Evolutionary conservation across 2,329 filamentous ascomycete genomes (phyloP), one percentile per base, ranked within the genome.

Genomic region (Chrysosporium keratinophilum): DNA sequence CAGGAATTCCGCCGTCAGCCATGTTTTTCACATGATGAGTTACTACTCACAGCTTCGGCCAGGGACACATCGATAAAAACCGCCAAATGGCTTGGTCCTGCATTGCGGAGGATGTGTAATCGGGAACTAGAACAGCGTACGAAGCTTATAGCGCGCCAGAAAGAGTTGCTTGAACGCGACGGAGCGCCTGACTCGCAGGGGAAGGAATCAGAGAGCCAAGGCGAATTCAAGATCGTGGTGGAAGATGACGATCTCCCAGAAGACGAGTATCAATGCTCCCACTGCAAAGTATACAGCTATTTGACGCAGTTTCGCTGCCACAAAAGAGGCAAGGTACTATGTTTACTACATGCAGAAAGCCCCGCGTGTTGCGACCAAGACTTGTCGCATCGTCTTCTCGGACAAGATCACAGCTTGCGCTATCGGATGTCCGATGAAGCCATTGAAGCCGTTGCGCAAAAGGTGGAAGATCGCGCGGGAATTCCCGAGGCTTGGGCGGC

Each of bases 1-100:
- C 88, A 93, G 62, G 79, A 84, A 48, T 98, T 96, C 68, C 80
- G 91, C 54, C 82, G 90, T 54, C 90, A 96, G 59, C 89, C 93
- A 1, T 97, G 93, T 68, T 98, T 98, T 68, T 97, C 91, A 0
- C 93, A 98, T 60, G 93, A 98, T 63, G 93, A 98, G 67, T 74
- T 98, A 19, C 76, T 98, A 2, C 84, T 94, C 73, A 96, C 91
- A 1, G 93, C 93, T 6, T 88, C 90, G 5, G 83, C 88, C 59
- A 85, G 81, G 62, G 84, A 89, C 60, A 79, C 83, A 1, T 83
- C 81, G 0, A 97, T 98, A 54, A 87, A 88, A 61, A 96, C 88
- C 1, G 88, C 93, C 0, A 95, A 93, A 70, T 98, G 93, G 93
- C 77, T 98, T 14, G 87, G 85, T 1, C 91, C 91, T 0, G 93